A percentile compares a stretch with the other conserved stretches of the same genome.
Conservation (phyloP, 192 early-diverging fungal genomes). For the Entomortierella lignicola region DNA sequence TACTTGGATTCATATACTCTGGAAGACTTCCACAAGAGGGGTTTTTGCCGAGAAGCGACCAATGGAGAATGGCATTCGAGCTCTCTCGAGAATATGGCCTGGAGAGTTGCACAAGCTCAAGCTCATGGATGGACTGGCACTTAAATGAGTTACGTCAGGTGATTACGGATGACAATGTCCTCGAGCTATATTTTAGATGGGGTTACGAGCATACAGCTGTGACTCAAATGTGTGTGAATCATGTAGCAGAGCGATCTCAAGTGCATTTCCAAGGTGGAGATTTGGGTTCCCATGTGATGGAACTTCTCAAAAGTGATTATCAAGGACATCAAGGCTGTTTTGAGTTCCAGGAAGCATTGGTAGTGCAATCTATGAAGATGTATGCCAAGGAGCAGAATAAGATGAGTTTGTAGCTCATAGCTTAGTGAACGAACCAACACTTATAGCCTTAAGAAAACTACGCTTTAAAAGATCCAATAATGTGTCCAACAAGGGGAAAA, state of each 20-base stretch:
- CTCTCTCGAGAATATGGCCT: slow-evolving; percentile 24
- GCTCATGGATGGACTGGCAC: slow-evolving; percentile 35
- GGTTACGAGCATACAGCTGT: slow-evolving; percentile 11
- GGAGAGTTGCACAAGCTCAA: neutral
- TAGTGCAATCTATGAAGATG: slow-evolving; percentile 2
- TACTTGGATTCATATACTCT: slow-evolving; percentile 42
- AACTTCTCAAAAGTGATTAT: slow-evolving; percentile 3
- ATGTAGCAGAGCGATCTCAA: slow-evolving; percentile 18
- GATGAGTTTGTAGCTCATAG: too few species aligned
- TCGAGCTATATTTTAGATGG: slow-evolving; percentile 44
- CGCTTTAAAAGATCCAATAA: too few species aligned
- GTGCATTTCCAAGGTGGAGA: neutral
- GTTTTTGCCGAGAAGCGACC: slow-evolving; percentile 1
- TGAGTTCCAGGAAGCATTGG: slow-evolving; percentile 37
- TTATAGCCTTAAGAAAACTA: too few species aligned
- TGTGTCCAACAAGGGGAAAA: too few species aligned
- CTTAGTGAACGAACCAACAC: too few species aligned
- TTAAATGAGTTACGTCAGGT: slow-evolving; percentile 3
- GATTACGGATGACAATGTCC: slow-evolving; percentile 29
- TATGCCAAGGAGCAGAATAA: slow-evolving; percentile 13
- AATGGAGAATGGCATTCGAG: slow-evolving; percentile 22
- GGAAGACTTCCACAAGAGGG: slow-evolving; percentile 14
- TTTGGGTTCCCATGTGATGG: slow-evolving; percentile 10
- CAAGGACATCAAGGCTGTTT: slow-evolving; percentile 4
- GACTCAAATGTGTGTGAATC: slow-evolving; percentile 11